phyloP scores from a whole-genome alignment of 345 rosid genomes.

The Corchorus capsularis region DNA sequence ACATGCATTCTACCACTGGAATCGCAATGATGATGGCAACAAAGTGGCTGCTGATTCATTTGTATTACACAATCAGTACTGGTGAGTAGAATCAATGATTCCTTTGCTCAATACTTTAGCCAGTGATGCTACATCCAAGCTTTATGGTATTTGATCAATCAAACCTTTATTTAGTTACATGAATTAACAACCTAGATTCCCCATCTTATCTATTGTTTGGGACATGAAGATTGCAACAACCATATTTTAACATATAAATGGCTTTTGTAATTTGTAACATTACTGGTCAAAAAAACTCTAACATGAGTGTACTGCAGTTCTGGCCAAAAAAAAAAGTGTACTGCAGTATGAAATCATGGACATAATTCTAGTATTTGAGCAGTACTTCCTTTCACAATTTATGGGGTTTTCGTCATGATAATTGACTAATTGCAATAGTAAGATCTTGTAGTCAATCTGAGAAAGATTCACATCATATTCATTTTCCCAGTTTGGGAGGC shows the following conservation, averaged over 20 bases:
- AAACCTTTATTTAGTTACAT: not conserved
- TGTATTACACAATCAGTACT: conserved; percentile 67
- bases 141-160: not conserved
- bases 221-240: not conserved
- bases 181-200: not conserved
- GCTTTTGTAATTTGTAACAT: not conserved
- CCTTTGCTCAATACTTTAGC: not conserved
- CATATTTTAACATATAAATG: not conserved
- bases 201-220: not conserved
- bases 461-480: not conserved
- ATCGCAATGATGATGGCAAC: conserved; percentile 88
- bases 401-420: no score
- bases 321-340: no score
- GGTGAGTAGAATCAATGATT: conserved; percentile 44
- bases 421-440: not conserved
- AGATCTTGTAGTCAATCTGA: not conserved
- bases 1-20: conserved; percentile 90
- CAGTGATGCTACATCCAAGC: not conserved
- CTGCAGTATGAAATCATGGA: not conserved
- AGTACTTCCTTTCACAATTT: not conserved
- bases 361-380: not conserved
- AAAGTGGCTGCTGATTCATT: conserved; percentile 68
- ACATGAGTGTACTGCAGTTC: no score
- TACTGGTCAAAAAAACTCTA: no score
- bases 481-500: not conserved